Evolutionary conservation across 768 basidiomycete genomes (phyloP).

Genomic region (Tylopilus sp.): DNA sequence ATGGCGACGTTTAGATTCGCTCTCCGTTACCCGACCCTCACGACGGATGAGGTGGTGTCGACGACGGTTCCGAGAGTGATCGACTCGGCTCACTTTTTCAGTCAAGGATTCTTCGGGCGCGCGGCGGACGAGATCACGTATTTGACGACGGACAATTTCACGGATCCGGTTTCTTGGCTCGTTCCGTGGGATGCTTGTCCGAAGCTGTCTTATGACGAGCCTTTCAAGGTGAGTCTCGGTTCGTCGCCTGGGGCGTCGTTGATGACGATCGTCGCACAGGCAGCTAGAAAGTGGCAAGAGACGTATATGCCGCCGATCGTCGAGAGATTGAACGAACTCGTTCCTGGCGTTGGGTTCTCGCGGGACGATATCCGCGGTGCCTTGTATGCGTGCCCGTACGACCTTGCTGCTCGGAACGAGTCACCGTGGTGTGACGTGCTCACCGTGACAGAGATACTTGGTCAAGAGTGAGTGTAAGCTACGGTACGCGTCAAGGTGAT

Average conservation of each 20-base stretch:
- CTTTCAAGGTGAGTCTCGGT: not conserved
- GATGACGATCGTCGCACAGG: too few species aligned
- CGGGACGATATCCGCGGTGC: slow-evolving; percentile 34
- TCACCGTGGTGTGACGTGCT: slow-evolving; percentile 45
- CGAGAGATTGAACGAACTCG: slow-evolving; percentile 31
- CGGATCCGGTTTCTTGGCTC: slow-evolving; percentile 38
- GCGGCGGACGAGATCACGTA: too few species aligned
- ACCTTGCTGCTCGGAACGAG: too few species aligned
- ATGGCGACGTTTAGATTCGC: slow-evolving; percentile 15
- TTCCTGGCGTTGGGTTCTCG: slow-evolving; percentile 33
- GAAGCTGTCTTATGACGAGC: too few species aligned
- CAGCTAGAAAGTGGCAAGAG: too few species aligned
- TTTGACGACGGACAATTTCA: too few species aligned
- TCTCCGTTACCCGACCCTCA: slow-evolving; percentile 19
- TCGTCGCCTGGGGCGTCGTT: not conserved
- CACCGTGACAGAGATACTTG: slow-evolving; percentile 28
- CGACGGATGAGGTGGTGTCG: slow-evolving; percentile 12
- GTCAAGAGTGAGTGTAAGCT: too few species aligned
- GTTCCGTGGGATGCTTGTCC: too few species aligned
- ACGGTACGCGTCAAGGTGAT: not conserved
- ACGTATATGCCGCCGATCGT: slow-evolving; percentile 36
- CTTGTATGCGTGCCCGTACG: too few species aligned
- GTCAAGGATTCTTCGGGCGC: too few species aligned
- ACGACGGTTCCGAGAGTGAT: slow-evolving; percentile 21
- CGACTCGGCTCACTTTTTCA: too few species aligned